Evolutionary conservation across 2,329 filamentous ascomycete genomes (phyloP), one percentile per base, ranked within the genome.

Genomic region (Mycosphaerella sp.): DNA sequence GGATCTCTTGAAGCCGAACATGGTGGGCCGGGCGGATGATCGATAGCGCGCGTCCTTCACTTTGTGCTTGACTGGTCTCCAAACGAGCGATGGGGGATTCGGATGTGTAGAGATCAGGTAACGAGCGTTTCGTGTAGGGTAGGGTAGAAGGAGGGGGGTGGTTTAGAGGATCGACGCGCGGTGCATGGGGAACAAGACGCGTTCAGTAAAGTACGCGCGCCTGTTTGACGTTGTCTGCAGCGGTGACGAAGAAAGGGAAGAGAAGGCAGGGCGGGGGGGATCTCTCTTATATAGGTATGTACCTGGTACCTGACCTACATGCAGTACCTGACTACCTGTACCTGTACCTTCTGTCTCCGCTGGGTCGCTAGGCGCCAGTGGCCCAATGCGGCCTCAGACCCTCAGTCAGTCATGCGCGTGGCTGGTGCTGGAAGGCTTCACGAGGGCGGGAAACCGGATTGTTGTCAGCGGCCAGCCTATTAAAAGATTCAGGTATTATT

Each of bases 1-100:
- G 69, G 90, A 91, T 72, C 89, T 89, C 78, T 90, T 95, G 80
- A 51, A 51, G 48, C 48, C 48, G 48, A 95, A 95, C 89, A 95
- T 95, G 73, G 57, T 14, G 36, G 42, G 31, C 40, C 34, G 47
- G 34, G 44, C 38, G 31, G 45, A n/a, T 12, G 49, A 43, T 48
- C 47, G 46, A 50, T 38, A 48, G 49, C 26, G 44, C 26, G 44
- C 21, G 44, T 39, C 43, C 36, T 41, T 32, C 45, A 26, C 46
- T 55, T 48, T 65, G 21, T 41, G 44, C 48, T 42, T 47, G 50
- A 17, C 46, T 52, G 34, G 45, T 66, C 62, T 56, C 70, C 63
- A 67, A 71, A 68, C 72, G 73, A 77, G 73, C 68, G 73, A 73
- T 74, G 67, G 67, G 73, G 75, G 74, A 74, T 26, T 47, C 43